Percentiles rank a stretch among this genome's conserved stretches.
Conservation (phyloP, 116 monocot genomes). For the Iris pallida region DNA sequence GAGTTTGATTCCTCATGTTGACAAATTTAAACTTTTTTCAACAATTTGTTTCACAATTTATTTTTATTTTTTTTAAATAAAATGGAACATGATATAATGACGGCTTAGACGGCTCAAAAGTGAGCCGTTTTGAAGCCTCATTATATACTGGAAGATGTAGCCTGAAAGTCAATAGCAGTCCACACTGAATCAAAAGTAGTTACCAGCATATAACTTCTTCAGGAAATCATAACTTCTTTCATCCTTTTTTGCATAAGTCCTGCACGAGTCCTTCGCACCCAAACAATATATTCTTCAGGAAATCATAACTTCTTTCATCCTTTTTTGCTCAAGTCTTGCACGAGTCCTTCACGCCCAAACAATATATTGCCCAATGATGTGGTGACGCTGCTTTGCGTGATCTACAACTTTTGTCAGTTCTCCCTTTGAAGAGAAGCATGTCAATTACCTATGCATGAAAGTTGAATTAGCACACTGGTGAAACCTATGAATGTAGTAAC, state of each 20-base stretch:
- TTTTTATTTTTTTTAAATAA: too few species aligned
- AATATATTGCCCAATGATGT: slow-evolving; percentile 86
- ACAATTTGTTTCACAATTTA: too few species aligned
- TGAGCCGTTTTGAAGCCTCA: too few species aligned
- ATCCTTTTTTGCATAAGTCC: slow-evolving; percentile 40
- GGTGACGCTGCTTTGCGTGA: slow-evolving; percentile 92
- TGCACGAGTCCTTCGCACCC: slow-evolving; percentile 46
- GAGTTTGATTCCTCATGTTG: too few species aligned
- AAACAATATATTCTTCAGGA: slow-evolving; percentile 75
- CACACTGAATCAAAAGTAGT: slow-evolving; percentile 71
- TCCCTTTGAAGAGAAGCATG: slow-evolving; percentile 88
- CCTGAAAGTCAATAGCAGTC: too few species aligned
- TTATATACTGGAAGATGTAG: too few species aligned
- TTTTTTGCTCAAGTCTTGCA: slow-evolving; percentile 35
- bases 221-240: slow-evolving; percentile 60
- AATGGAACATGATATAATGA: too few species aligned
- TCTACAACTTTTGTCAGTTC: slow-evolving; percentile 66
- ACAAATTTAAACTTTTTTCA: too few species aligned
- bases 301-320: too few species aligned
- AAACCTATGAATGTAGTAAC: background rate
- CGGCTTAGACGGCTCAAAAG: too few species aligned
- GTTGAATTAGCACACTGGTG: background rate
- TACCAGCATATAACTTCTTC: slow-evolving; percentile 70
- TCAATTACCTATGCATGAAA: slow-evolving; percentile 66
- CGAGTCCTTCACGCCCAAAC: slow-evolving; percentile 45